These are phyloP conservation scores for Beauveria scarabaeidicola DNA, from an alignment of 2,329 filamentous ascomycete genomes.

Conservation along the genomic window DNA sequence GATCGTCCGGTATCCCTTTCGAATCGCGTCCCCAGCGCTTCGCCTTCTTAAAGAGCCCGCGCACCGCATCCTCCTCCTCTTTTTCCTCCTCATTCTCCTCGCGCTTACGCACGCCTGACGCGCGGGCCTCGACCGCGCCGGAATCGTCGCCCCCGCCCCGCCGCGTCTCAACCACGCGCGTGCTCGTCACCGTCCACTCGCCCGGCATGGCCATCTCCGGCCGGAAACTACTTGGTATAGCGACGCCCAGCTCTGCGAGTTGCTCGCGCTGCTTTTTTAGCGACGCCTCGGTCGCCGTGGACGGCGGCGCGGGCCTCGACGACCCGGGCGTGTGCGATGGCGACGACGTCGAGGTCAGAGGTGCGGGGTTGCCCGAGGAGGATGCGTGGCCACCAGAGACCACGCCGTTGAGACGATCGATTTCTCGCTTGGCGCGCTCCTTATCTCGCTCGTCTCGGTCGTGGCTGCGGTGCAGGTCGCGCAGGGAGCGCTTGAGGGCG, in stretches of 20 bases:
- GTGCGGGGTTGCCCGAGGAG: conserved; percentile 16
- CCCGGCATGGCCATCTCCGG: conserved; percentile 79
- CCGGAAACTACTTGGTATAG: conserved; percentile 69
- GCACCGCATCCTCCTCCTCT: conserved; percentile 51
- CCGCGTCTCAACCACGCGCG: conserved; percentile 46
- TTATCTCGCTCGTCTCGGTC: conserved; percentile 75
- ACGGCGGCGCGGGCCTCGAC: conserved; percentile 10
- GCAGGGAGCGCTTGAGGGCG: conserved; percentile 79
- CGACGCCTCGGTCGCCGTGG: conserved; percentile 47
- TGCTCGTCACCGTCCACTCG: conserved; percentile 71
- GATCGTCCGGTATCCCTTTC: conserved; percentile 38
- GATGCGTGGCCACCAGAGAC: conserved; percentile 41
- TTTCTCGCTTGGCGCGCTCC: conserved; percentile 72
- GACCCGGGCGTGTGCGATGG: not conserved
- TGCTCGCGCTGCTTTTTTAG: conserved; percentile 80
- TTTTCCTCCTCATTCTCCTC: conserved; percentile 51
- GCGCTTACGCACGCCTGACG: conserved; percentile 54
- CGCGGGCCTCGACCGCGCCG: conserved; percentile 36
- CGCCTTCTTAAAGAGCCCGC: conserved; percentile 51
- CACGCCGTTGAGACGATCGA: conserved; percentile 76
- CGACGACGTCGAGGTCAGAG: not conserved
- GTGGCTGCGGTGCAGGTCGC: conserved; percentile 77
- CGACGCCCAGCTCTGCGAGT: conserved; percentile 77
- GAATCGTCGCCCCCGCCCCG: conserved; percentile 31
- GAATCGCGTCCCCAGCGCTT: conserved; percentile 46